Evolutionary conservation across 768 basidiomycete species (phyloP).

Genomic region (Russula brevipes): DNA sequence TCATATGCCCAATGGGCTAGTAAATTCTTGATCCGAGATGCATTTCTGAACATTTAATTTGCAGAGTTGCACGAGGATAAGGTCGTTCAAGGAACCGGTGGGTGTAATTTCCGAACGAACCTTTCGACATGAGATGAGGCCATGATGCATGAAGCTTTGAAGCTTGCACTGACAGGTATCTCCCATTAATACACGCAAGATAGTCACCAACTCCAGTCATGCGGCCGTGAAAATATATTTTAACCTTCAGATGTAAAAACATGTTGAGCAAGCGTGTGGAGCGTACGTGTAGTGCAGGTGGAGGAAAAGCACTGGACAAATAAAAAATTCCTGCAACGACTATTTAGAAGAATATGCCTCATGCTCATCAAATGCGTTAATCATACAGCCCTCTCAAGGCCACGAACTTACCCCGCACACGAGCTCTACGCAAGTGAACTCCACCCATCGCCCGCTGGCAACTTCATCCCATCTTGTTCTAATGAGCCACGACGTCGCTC

Average conservation of each 20-base stretch:
- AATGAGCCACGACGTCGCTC: conserved; percentile 16
- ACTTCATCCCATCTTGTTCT: conserved; percentile 54
- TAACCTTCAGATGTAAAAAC: background rate
- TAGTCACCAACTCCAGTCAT: too few species aligned
- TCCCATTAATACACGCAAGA: too few species aligned
- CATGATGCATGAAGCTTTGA: background rate
- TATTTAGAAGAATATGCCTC: background rate
- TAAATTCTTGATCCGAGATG: background rate
- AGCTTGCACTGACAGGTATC: too few species aligned
- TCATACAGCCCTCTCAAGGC: background rate
- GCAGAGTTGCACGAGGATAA: background rate
- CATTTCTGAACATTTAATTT: background rate
- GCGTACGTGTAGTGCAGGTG: background rate
- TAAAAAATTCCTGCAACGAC: background rate
- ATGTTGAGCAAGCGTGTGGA: background rate
- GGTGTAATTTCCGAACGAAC: background rate
- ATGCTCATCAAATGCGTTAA: conserved; percentile 1
- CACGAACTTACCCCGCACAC: background rate
- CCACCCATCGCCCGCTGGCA: conserved; percentile 57
- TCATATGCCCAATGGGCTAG: background rate
- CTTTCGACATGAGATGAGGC: background rate
- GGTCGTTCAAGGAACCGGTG: background rate
- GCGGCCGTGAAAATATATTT: background rate
- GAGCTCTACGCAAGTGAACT: conserved; percentile 32
- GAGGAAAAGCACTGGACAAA: background rate